Evolutionary conservation across 441 rosid species (phyloP).

Genomic region (Heliophila coronopifolia): DNA sequence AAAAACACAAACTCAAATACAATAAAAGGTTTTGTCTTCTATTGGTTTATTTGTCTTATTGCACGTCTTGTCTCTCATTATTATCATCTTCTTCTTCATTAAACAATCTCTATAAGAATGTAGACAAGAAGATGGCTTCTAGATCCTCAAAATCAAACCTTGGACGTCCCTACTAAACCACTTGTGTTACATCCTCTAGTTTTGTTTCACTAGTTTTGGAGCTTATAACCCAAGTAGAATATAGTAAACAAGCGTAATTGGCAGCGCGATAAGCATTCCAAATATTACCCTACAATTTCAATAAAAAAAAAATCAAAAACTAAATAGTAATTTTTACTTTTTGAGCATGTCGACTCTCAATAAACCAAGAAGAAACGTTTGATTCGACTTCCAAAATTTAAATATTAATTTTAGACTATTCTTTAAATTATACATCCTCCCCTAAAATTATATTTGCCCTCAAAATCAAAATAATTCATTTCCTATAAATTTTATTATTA

Average conservation of each 20-base stretch:
- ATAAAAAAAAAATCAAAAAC: not conserved
- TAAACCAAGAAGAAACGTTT: too few relatives aligned
- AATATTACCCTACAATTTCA: slow-evolving; percentile 61
- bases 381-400: too few relatives aligned
- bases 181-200: slow-evolving; percentile 13
- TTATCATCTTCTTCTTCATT: not conserved
- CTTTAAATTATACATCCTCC: too few relatives aligned
- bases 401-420: too few relatives aligned
- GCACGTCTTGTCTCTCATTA: slow-evolving; percentile 5
- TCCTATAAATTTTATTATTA: too few relatives aligned
- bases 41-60: too few relatives aligned
- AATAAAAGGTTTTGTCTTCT: too few relatives aligned
- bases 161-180: slow-evolving; percentile 9
- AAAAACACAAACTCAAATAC: too few relatives aligned
- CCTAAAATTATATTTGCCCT: too few relatives aligned
- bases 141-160: slow-evolving; percentile 17
- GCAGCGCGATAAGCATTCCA: slow-evolving; percentile 79
- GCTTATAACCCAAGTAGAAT: slow-evolving; percentile 55
- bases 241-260: slow-evolving; percentile 68
- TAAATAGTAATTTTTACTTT: too few relatives aligned
- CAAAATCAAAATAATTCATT: too few relatives aligned
- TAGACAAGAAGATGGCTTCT: not conserved
- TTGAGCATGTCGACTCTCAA: too few relatives aligned
- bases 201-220: slow-evolving; percentile 8
- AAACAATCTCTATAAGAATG: not conserved